Evolutionary conservation across 2,329 filamentous ascomycete genomes (phyloP).

Genomic region (Myriosclerotinia curreyana): DNA sequence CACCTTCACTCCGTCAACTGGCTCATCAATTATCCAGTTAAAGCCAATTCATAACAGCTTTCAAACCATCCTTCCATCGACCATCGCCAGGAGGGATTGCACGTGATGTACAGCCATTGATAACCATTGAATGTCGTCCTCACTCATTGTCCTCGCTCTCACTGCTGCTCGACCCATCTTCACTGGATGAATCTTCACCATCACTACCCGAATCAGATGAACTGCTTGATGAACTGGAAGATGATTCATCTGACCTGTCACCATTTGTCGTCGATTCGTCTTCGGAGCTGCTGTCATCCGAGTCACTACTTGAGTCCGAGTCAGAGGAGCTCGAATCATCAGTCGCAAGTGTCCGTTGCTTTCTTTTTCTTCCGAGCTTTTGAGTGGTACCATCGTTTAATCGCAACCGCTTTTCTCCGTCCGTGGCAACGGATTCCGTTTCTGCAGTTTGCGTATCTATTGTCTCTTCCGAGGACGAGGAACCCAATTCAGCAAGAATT

Average conservation of each 20-base stretch:
- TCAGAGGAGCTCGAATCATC: constrained; percentile 31
- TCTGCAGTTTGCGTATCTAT: constrained; percentile 22
- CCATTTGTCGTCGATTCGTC: constrained; percentile 26
- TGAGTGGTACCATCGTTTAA: constrained; percentile 47
- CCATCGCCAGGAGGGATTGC: background rate
- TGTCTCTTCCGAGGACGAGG: constrained; percentile 22
- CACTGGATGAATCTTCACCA: constrained; percentile 17
- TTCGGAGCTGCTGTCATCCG: constrained; percentile 30
- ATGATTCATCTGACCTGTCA: constrained; percentile 22
- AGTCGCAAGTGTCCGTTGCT: constrained; percentile 41
- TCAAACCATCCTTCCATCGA: background rate
- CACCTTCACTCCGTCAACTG: background rate
- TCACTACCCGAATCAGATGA: constrained; percentile 28
- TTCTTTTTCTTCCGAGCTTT: constrained; percentile 49
- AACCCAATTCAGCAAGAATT: constrained; percentile 53
- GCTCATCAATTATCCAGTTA: background rate
- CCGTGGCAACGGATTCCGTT: constrained; percentile 27
- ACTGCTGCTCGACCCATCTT: constrained; percentile 18
- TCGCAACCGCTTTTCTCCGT: constrained; percentile 44
- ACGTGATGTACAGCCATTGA: background rate
- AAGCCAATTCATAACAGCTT: background rate
- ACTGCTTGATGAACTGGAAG: constrained; percentile 29
- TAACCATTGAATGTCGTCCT: background rate
- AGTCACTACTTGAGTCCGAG: constrained; percentile 24
- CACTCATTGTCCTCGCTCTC: constrained; percentile 18